phyloP scores from a whole-genome alignment of 805 yeast genomes.

The Saturnispora sekii region DNA sequence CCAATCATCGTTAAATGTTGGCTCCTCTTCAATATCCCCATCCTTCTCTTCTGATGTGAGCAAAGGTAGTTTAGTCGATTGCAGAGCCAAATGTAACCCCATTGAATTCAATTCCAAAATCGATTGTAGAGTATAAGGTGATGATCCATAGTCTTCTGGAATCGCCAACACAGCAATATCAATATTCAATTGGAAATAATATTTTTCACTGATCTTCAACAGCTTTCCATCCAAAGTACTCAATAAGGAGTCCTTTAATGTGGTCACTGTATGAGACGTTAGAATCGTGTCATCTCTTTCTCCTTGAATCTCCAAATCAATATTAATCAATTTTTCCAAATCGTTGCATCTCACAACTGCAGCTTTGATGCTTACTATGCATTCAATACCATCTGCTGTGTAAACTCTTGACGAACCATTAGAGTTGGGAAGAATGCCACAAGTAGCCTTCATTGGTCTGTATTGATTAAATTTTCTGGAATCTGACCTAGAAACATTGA shows the following conservation, averaged over 20 bases:
- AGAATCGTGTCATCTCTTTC: constrained; percentile 70
- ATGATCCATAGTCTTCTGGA: constrained; percentile 25
- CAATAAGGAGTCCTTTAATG: constrained; percentile 43
- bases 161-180: constrained; percentile 75
- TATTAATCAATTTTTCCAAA: constrained; percentile 47
- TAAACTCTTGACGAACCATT: constrained; percentile 89
- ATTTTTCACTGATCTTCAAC: constrained; percentile 59
- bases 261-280: constrained; percentile 52
- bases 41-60: constrained; percentile 60
- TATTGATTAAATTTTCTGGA: constrained; percentile 67
- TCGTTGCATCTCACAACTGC: constrained; percentile 47
- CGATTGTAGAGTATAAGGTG: constrained; percentile 64
- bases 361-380: constrained; percentile 83
- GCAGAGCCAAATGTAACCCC: constrained; percentile 72
- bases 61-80: constrained; percentile 66
- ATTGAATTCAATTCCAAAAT: constrained; percentile 57
- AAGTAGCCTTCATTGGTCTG: constrained; percentile 77
- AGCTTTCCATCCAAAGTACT: constrained; percentile 43
- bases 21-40: constrained; percentile 70
- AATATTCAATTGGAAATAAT: constrained; percentile 65
- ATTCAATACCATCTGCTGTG: constrained; percentile 85
- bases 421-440: constrained; percentile 74
- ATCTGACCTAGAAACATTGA: constrained; percentile 63
- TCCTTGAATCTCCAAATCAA: constrained; percentile 77
- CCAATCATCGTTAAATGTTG: constrained; percentile 88